These are phyloP conservation scores for Breynia disticha DNA, from an alignment of 441 rosid genomes.

Conservation along the genomic window DNA sequence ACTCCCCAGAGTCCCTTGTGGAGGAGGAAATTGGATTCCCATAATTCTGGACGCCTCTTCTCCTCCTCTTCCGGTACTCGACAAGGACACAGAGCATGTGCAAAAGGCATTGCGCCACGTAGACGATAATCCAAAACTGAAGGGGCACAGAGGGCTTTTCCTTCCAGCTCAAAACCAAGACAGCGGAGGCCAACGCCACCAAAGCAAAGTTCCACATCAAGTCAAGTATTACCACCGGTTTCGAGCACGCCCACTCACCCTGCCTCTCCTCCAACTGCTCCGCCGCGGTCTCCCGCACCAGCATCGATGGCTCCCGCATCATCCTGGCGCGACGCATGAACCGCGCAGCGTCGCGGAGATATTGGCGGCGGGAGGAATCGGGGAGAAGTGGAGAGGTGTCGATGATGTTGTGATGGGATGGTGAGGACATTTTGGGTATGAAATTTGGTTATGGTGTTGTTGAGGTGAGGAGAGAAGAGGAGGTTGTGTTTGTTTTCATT, in stretches of 20 bases:
- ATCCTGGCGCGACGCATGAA: constrained; percentile 80
- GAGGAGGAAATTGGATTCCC: constrained; percentile 37
- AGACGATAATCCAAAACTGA: constrained; percentile 77
- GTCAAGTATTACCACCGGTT: constrained; percentile 90
- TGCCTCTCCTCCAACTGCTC: constrained; percentile 97
- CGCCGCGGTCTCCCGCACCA: constrained; percentile 90
- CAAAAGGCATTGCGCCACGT: constrained; percentile 70
- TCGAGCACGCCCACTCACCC: constrained; percentile 97
- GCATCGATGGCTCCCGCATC: constrained; percentile 93
- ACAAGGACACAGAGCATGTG: constrained; percentile 78
- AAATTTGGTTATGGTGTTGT: no score
- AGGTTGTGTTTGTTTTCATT: no score
- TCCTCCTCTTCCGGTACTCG: constrained; percentile 66
- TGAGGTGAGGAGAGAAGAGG: no score
- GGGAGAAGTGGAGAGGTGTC: background rate
- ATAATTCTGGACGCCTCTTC: constrained; percentile 31
- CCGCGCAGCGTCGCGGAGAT: constrained; percentile 79
- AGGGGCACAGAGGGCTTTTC: constrained; percentile 66
- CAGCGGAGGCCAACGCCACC: constrained; percentile 58
- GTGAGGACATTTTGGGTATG: no score
- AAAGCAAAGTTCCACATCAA: constrained; percentile 83
- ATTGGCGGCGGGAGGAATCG: constrained; percentile 40
- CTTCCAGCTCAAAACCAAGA: constrained; percentile 53
- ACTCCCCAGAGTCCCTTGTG: constrained; percentile 43
- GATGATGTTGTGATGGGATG: no score